A percentile compares a stretch with the other conserved stretches of the same genome.
Evolutionary conservation across 768 basidiomycete genomes (phyloP).

Genomic region (Thelephora aurantiotincta): DNA sequence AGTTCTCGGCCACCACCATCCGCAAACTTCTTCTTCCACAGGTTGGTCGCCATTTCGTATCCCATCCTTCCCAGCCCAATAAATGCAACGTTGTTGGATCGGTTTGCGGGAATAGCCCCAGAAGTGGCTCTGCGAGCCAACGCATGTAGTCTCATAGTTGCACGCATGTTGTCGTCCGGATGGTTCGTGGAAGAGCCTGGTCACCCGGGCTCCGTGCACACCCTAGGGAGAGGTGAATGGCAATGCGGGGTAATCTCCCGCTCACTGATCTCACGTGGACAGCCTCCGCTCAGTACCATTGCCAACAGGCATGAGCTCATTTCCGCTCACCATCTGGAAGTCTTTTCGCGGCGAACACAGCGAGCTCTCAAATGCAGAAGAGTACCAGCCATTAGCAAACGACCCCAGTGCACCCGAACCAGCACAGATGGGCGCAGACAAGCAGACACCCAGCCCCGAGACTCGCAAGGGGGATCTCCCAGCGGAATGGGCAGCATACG

Average conservation of each 20-base stretch:
- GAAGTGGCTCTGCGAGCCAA: neutral
- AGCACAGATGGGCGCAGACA: constrained; percentile 3
- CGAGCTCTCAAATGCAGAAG: neutral
- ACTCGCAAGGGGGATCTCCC: constrained; percentile 22
- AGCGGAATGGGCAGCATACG: constrained; percentile 22
- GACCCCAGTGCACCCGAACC: constrained; percentile 1
- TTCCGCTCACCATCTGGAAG: too few species aligned
- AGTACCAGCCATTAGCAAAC: constrained; percentile 6
- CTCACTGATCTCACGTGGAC: too few species aligned
- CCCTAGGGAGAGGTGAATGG: too few species aligned
- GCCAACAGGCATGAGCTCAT: too few species aligned
- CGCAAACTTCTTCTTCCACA: constrained; percentile 63
- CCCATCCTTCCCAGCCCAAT: constrained; percentile 87
- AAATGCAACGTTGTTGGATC: constrained; percentile 29
- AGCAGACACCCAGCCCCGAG: constrained; percentile 19
- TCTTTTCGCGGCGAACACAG: too few species aligned
- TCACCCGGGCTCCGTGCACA: too few species aligned
- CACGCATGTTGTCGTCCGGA: too few species aligned
- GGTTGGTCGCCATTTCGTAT: constrained; percentile 72
- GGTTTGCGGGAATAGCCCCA: neutral
- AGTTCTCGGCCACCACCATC: constrained; percentile 37
- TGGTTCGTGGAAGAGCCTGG: too few species aligned
- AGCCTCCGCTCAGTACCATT: too few species aligned
- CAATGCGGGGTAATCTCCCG: too few species aligned
- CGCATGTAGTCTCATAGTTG: too few species aligned